phyloP scores from a whole-genome alignment of 352 stramenopile genomes.

The Pythium pyrilobum region DNA sequence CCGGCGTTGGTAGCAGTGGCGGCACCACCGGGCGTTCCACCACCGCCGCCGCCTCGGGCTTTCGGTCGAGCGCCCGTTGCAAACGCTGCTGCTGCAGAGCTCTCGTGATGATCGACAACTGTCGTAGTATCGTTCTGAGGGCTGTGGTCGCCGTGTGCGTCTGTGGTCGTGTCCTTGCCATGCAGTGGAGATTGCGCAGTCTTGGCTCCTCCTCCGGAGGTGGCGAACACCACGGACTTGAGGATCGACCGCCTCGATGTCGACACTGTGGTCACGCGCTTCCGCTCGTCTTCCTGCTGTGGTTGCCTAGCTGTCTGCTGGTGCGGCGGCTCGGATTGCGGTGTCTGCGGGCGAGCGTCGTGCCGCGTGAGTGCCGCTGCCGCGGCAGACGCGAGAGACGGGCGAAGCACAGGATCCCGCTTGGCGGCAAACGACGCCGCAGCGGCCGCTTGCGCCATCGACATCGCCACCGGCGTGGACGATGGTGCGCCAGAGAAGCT shows the following conservation, averaged over 20 bases:
- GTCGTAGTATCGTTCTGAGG: too few relatives aligned
- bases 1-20: background rate
- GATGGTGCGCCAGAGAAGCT: background rate
- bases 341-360: background rate
- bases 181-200: too few relatives aligned
- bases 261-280: conserved; percentile 12
- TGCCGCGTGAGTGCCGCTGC: background rate
- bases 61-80: background rate
- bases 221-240: conserved; percentile 14
- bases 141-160: background rate
- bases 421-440: background rate
- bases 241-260: conserved; percentile 11
- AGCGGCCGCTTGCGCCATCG: background rate
- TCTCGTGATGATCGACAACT: background rate
- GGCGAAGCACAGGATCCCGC: conserved; percentile 2
- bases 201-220: background rate
- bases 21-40: background rate
- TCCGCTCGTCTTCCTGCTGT: background rate
- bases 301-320: background rate
- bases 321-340: background rate
- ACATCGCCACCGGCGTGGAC: too few relatives aligned
- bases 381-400: conserved; percentile 12
- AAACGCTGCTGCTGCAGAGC: background rate
- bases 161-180: background rate
- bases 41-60: too few relatives aligned